Conservation (phyloP, 805 yeast genomes). For the Yamadazyma ubonensis region DNA sequence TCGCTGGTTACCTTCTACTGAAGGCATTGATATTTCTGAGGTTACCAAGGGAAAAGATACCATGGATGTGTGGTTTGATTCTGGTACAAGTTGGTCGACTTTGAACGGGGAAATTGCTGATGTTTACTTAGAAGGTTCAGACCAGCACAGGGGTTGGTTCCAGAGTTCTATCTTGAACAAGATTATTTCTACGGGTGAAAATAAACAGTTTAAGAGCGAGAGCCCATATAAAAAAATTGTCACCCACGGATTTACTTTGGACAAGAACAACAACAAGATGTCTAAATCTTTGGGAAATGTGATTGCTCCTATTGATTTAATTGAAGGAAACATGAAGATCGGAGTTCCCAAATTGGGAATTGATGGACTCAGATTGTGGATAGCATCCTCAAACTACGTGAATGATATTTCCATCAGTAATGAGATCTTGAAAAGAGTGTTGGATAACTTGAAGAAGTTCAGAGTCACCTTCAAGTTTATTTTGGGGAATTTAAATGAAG, state of each 20-base stretch:
- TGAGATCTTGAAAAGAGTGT: conserved; percentile 68
- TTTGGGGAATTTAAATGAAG: conserved; percentile 65
- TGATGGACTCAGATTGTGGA: conserved; percentile 89
- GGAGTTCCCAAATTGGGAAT: conserved; percentile 67
- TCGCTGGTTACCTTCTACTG: conserved; percentile 67
- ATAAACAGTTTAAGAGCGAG: conserved; percentile 28
- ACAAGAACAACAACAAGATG: conserved; percentile 85
- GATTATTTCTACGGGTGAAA: conserved; percentile 53
- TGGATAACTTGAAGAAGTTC: conserved; percentile 76
- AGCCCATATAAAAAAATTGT: conserved; percentile 72
- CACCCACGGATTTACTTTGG: conserved; percentile 93
- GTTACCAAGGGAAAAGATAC: conserved; percentile 79
- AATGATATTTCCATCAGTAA: conserved; percentile 76
- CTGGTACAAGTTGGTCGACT: conserved; percentile 88
- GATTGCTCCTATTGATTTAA: conserved; percentile 64
- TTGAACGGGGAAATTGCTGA: conserved; percentile 57
- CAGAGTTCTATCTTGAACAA: conserved; percentile 87
- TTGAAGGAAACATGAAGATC: conserved; percentile 54
- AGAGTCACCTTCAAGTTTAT: conserved; percentile 78
- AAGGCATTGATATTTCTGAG: conserved; percentile 36
- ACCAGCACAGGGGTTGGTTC: conserved; percentile 99
- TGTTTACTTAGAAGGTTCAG: conserved; percentile 94
- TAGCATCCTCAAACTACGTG: conserved; percentile 84
- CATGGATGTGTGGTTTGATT: conserved; percentile 99
- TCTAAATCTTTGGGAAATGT: conserved; percentile 90